phyloP scores from a whole-genome alignment of 1,284 basidiomycete species.

The Microbotryum scabiosae region DNA sequence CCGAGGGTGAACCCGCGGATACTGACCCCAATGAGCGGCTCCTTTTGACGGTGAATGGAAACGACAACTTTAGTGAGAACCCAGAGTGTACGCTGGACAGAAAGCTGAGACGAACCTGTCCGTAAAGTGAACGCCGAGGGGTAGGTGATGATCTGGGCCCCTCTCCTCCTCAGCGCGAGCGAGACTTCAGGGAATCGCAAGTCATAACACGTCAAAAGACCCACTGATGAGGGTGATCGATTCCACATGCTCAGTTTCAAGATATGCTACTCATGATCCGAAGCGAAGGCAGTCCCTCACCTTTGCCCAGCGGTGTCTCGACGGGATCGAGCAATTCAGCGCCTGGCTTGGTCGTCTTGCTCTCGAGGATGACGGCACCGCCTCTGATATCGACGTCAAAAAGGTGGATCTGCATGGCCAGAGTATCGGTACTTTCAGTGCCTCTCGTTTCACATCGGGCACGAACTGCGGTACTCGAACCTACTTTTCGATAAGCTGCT shows the following conservation, averaged over 20 bases:
- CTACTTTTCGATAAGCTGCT: constrained; percentile 43
- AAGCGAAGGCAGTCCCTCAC: constrained; percentile 14
- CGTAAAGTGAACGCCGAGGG: constrained; percentile 47
- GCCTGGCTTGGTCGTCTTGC: constrained; percentile 41
- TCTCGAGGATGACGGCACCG: constrained; percentile 36
- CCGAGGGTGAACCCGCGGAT: too few relatives aligned
- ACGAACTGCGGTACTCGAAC: constrained; percentile 1
- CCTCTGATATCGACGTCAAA: constrained; percentile 47
- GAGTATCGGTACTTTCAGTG: neutral
- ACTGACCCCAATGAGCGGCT: constrained; percentile 33
- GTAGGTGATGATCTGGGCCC: constrained; percentile 46
- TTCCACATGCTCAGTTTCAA: neutral
- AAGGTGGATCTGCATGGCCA: constrained; percentile 41
- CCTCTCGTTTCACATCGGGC: neutral
- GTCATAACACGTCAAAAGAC: constrained; percentile 50
- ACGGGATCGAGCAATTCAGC: constrained; percentile 37
- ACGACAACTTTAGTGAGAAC: neutral
- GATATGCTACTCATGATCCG: neutral
- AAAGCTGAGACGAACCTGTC: constrained; percentile 35
- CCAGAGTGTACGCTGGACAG: neutral
- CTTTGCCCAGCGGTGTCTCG: constrained; percentile 40
- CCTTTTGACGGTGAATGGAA: neutral
- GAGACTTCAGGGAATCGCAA: constrained; percentile 47
- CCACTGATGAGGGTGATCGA: constrained; percentile 26
- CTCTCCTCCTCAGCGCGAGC: constrained; percentile 41